Base-by-base conservation (phyloP, 1,284 basidiomycete genomes). In the Amylostereum areolatum region DNA sequence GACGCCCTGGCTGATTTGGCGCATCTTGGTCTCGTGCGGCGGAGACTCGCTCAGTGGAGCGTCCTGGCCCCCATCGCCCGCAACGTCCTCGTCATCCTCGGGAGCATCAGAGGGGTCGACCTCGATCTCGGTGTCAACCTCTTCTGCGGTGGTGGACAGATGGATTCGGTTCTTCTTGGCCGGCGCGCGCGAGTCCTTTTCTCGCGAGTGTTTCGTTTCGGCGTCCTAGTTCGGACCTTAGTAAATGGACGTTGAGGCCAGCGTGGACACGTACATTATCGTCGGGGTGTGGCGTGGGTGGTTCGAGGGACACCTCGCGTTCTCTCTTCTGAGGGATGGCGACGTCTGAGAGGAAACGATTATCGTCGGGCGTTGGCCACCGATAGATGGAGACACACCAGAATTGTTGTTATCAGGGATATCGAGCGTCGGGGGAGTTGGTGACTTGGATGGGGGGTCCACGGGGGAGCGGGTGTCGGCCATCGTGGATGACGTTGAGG, bases 1-100 rank as follows among this genome's bases (percentile, higher is more conserved):
- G 27, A 88, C 84, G 33, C 83, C 82, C 57, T 81, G 81, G 55
- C 83, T 87, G 59, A 88, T 86, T 66, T 86, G 83, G 43, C 82
- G 77, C 50, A 85, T 81, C 68, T 80, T 80, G 53, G 80, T 76
- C 66, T 89, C 85, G 53, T 81, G 77, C 2, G 81, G 83, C 1
- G 85, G 86, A 24, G 86, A 88, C 35, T 71, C 73, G 47, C 71
- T 72, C 45, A 74, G 59, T 11, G 66, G 71, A 5, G 55, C 48
- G 46, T 44, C 50, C 32, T 34, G 41, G 32, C 44, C 45, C 27
- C 50, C 25, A 40, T 45, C 47, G 36, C 30, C 46, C 41, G 48
- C 47, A n/a, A 34, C 43, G 28, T 45, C 37, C 18, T 51, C 50
- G 27, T 47, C 27, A 10, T 49, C 46, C 25, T 34, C 46, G 25